Conservation (phyloP, 2,329 filamentous ascomycete species). For the Nakataea oryzae region DNA sequence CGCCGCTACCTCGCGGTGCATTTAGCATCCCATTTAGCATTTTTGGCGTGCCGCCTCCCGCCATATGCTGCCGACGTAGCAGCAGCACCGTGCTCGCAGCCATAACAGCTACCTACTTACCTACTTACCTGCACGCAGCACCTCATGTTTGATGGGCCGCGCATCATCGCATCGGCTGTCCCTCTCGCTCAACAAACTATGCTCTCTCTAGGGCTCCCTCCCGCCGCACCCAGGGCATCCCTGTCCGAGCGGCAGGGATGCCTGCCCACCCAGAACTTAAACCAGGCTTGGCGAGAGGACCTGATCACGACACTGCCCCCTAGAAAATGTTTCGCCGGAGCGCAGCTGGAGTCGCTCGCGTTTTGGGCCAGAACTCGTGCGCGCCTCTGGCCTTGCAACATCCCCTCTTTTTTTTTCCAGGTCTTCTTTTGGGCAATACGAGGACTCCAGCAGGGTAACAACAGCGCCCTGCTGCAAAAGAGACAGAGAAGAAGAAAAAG, state of each 20-base stretch:
- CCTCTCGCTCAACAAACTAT: too few species aligned
- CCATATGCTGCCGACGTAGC: too few species aligned
- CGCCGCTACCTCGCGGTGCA: too few species aligned
- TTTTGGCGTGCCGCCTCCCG: too few species aligned
- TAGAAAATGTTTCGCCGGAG: neutral
- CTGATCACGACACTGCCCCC: neutral
- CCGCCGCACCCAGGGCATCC: neutral
- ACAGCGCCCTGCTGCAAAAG: too few species aligned
- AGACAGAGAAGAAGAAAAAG: too few species aligned
- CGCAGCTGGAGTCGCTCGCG: neutral
- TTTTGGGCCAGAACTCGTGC: neutral
- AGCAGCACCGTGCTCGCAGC: too few species aligned
- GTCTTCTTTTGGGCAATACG: neutral
- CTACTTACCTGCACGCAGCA: neutral
- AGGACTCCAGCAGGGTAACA: too few species aligned
- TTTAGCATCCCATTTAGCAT: too few species aligned
- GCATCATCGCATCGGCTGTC: neutral
- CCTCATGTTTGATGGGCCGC: neutral
- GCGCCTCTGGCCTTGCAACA: neutral
- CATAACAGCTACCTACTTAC: too few species aligned
- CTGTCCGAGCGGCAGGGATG: neutral
- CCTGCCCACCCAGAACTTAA: neutral
- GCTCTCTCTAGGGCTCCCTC: neutral
- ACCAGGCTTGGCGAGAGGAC: neutral
- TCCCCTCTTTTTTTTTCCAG: neutral